Evolutionary conservation across 2,329 filamentous ascomycete species (phyloP).

Genomic region (Samsoniella hepiali): DNA sequence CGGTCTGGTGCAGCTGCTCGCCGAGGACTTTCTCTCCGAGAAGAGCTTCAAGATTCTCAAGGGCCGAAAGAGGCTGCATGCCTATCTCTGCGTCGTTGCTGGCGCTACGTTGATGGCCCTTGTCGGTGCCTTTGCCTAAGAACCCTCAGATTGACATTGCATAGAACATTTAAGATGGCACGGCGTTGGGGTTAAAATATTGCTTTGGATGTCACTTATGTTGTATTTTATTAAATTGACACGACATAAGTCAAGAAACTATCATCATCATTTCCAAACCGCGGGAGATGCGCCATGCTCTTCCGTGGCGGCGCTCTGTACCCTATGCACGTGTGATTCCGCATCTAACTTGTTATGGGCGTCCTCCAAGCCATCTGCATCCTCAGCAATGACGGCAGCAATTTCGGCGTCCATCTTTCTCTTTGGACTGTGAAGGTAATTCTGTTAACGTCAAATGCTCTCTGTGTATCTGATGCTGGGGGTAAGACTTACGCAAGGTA

Average conservation of each 20-base stretch:
- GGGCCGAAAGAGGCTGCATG: slow-evolving; percentile 58
- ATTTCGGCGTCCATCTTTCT: slow-evolving; percentile 15
- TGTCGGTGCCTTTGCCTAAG: slow-evolving; percentile 67
- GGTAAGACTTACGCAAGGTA: slow-evolving; percentile 8
- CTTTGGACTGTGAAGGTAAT: slow-evolving; percentile 3
- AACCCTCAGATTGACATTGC: background rate
- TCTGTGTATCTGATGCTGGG: background rate
- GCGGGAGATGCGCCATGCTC: background rate
- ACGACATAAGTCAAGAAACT: background rate
- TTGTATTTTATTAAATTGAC: background rate
- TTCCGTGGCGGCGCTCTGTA: background rate
- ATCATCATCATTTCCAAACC: background rate
- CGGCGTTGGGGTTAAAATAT: slow-evolving; percentile 8
- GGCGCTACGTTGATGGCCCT: slow-evolving; percentile 68
- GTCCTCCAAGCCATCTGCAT: background rate
- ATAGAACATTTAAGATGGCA: slow-evolving; percentile 3
- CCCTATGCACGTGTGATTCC: background rate
- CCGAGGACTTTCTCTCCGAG: slow-evolving; percentile 77
- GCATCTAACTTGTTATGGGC: background rate
- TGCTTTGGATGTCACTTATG: background rate
- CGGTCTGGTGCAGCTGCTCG: slow-evolving; percentile 77
- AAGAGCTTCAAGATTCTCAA: slow-evolving; percentile 67
- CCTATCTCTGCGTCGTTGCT: slow-evolving; percentile 60
- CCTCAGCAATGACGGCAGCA: background rate
- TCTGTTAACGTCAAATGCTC: background rate